Base-by-base conservation (phyloP, 768 basidiomycete species). In the Psilocybe subaeruginosa region DNA sequence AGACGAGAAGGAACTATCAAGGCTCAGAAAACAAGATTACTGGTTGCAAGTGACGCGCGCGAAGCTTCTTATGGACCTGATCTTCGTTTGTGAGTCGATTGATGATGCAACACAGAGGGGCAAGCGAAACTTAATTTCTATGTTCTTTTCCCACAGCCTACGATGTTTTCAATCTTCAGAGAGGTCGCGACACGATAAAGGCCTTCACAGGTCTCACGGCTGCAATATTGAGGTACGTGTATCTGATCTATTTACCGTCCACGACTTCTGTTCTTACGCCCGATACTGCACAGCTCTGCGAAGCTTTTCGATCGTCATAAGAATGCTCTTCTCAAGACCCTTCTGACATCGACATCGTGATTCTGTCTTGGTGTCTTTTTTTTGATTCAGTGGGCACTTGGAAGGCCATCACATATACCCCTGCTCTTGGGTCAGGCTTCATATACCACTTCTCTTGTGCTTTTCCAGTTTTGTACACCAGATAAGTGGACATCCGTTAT, bases 1-100 rank as follows among this genome's bases (percentile, higher is more conserved):
- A 2, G 90, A 93, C 69, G 86, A 89, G 66, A 87, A 82, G 72
- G 92, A 93, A 72, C 78, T 93, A 49, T 70, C 76, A 53, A 77
- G 89, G 46, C 81, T 95, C 37, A 82, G 84, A 70, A 81, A 83
- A 64, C 88, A 92, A 73, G 86, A 85, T 66, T 87, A 89, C 68
- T 94, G 92, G 92, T 76, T 94, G 50, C 85, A 85, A 66, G 73
- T 91, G 53, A 82, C 88, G 27, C 77, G 89, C 60, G 77, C 80
- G 58, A 95, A 95, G 77, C 77, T 95, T 61, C 68, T 83, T 46
- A 92, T 93, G 91, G 93, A 95, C 72, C 76, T 95, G 62, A 85
- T 93, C 68, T 95, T 94, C 75, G 93, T 93, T 70, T 93, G 92
- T 95, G 70, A 67, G 78, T 77, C 31, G 59, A 65, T 31, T 16